Conservation (phyloP, 305 asterid genomes). For the Fraxinus paxiana region DNA sequence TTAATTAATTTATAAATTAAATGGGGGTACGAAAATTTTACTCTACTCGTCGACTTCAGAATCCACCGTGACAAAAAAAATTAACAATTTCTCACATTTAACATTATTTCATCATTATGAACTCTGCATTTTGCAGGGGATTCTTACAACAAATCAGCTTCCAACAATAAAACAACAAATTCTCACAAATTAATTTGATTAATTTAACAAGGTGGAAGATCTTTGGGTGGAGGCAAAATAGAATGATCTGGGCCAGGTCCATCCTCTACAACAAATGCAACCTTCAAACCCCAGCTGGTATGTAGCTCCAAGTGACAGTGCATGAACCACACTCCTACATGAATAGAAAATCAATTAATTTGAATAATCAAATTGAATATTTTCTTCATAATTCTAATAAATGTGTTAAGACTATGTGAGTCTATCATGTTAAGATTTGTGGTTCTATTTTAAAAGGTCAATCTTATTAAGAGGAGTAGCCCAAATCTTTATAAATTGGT, state of each 20-base stretch:
- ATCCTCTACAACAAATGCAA: conserved; percentile 49
- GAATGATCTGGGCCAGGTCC: conserved; percentile 39
- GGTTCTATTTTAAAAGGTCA: no score
- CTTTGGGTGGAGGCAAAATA: conserved; percentile 44
- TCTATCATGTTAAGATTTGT: no score
- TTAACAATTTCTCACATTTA: neutral
- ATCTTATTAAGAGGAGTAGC: no score
- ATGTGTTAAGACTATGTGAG: neutral
- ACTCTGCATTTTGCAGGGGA: conserved; percentile 23
- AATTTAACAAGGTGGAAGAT: conserved; percentile 39
- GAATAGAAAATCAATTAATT: neutral
- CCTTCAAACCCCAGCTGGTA: conserved; percentile 51
- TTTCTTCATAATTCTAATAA: neutral
- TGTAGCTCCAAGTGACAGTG: conserved; percentile 55
- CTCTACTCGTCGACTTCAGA: neutral
- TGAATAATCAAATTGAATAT: neutral
- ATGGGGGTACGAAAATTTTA: neutral
- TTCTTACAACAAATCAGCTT: conserved; percentile 15
- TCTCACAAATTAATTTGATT: neutral
- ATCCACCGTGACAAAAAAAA: no score
- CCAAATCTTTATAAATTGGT: no score
- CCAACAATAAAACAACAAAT: neutral
- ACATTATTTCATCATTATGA: neutral
- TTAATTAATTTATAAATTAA: no score
- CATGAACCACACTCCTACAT: conserved; percentile 50